These are phyloP conservation scores for Apiospora koreana DNA, from an alignment of 2,329 filamentous ascomycete genomes.

Conservation along the genomic window DNA sequence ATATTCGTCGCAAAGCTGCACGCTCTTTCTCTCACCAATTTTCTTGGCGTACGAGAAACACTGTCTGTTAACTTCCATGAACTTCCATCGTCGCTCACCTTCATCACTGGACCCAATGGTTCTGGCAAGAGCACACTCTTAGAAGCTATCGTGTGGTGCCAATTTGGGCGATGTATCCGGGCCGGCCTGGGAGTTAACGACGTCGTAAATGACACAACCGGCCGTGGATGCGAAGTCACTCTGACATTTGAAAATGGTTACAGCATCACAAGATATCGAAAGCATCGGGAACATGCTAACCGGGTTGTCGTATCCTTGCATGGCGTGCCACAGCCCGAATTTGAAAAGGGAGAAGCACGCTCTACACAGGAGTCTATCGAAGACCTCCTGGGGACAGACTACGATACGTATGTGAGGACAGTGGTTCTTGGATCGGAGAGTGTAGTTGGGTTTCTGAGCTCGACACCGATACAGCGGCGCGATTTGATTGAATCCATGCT, in stretches of 20 bases:
- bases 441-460: conserved; percentile 32
- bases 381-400: conserved; percentile 33
- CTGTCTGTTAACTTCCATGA: conserved; percentile 29
- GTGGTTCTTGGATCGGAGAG: conserved; percentile 35
- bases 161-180: conserved; percentile 34
- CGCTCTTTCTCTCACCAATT: conserved; percentile 34
- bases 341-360: conserved; percentile 26
- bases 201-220: conserved; percentile 32
- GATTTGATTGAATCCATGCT: conserved; percentile 32
- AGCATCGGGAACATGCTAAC: conserved; percentile 26
- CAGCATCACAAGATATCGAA: conserved; percentile 30
- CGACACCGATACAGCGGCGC: conserved; percentile 27
- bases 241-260: conserved; percentile 33
- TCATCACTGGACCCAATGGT: conserved; percentile 33
- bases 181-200: conserved; percentile 29
- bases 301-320: conserved; percentile 29
- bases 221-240: conserved; percentile 30
- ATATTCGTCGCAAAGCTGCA: conserved; percentile 29
- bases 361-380: conserved; percentile 30
- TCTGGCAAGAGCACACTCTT: conserved; percentile 35
- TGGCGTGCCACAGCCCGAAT: conserved; percentile 27
- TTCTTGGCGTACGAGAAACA: conserved; percentile 32
- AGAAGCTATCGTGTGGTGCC: conserved; percentile 36
- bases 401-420: conserved; percentile 32
- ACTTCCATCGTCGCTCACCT: conserved; percentile 28